Evolutionary conservation across 306 rosid species (phyloP), one percentile per base, ranked within the genome.

Genomic region (Aeschynomene evenia): DNA sequence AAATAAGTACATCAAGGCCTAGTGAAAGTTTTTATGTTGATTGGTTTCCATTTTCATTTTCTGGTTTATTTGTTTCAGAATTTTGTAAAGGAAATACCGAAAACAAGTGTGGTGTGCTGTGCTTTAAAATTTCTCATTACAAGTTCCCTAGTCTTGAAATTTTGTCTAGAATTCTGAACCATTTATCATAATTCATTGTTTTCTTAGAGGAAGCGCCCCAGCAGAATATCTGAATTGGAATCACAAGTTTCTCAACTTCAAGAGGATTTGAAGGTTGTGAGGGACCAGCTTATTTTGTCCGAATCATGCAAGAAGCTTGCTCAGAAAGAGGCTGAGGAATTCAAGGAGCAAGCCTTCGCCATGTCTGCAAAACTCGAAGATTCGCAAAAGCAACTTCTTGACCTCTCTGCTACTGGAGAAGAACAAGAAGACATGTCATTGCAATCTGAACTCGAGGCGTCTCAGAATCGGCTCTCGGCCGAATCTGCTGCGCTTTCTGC

Each of bases 211-310:
- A 91, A 87, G 80, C 90, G 88, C 66, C 91, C 97, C 0, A 91
- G 86, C 87, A 84, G 78, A 81, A 86, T 91, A 77, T 81, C 93
- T 6, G 99, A 95, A 62, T 78, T 95, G 77, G 97, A 95, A 77
- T 82, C 92, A 50, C 97, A 89, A 88, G 73, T 87, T 73, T 79
- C 91, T 65, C 88, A 84, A 63, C 95, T 91, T 42, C 87, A 83
- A 80, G 95, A 81, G 56, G 96, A 91, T 69, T 74, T 95, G 72
- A 88, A 84, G 56, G 81, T 70, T 53, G 86, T 86, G 22, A 86
- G 77, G 82, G 82, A 84, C 33, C 87, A 84, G 79, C 83, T 91
- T 64, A 60, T 68, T 61, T 75, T 70, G 22, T 81, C 91, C 6
- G 97, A 89, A 67, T 85, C 95, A 70, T 80, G 85, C 82, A 82